A percentile compares a stretch with the other conserved stretches of the same genome.
Evolutionary conservation across 495 filamentous ascomycete species (phyloP).

Genomic region (Elasticomyces elasticus): DNA sequence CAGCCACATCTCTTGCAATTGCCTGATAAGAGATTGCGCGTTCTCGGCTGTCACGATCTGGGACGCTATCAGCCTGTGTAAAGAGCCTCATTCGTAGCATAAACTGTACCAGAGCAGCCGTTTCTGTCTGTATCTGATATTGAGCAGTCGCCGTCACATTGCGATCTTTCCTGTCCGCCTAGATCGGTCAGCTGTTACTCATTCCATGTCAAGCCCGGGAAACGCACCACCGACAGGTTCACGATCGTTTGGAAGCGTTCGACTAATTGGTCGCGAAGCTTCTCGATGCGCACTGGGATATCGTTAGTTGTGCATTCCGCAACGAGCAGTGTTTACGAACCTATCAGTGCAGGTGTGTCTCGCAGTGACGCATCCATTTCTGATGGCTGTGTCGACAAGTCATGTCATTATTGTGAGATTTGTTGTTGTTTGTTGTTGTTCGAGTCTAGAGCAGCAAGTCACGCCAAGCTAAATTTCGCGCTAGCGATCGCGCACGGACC

Average conservation of each 20-base stretch:
- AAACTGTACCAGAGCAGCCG: constrained; percentile 47
- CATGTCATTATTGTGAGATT: no score
- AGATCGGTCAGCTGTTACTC: constrained; percentile 24
- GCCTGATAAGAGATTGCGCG: constrained; percentile 49
- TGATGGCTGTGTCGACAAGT: no score
- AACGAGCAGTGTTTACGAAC: not conserved
- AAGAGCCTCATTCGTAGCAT: not conserved
- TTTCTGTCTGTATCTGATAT: constrained; percentile 55
- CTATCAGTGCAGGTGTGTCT: constrained; percentile 10
- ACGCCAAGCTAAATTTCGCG: no score
- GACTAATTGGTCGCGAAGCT: constrained; percentile 36
- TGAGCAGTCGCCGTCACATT: constrained; percentile 47
- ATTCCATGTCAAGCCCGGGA: not conserved
- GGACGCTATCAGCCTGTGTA: not conserved
- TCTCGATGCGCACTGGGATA: constrained; percentile 24
- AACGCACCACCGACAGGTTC: constrained; percentile 17
- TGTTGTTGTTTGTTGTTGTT: no score
- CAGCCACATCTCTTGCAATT: constrained; percentile 65
- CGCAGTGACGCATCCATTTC: constrained; percentile 14
- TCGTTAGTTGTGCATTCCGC: not conserved
- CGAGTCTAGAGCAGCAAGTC: no score
- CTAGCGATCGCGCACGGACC: no score
- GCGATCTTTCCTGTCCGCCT: constrained; percentile 31
- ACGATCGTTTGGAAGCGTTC: constrained; percentile 55
- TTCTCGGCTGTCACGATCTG: constrained; percentile 60